Evolutionary conservation across 441 rosid genomes (phyloP).

Genomic region (Pelargonium fulgidum): DNA sequence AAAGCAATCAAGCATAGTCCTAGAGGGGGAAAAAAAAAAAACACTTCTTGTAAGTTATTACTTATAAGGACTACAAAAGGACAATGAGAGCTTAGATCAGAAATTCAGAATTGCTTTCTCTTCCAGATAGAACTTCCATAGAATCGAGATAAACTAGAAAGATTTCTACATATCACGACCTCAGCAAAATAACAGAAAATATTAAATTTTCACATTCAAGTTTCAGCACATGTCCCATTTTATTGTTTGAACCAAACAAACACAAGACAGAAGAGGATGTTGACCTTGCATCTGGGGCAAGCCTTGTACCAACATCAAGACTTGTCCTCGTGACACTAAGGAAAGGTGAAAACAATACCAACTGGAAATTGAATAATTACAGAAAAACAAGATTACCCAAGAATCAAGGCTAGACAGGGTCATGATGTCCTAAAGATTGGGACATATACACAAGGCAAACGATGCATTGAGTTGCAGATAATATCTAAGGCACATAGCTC

Average conservation of each 20-base stretch:
- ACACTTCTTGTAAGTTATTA: neutral
- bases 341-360: neutral
- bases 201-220: neutral
- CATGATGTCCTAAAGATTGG: neutral
- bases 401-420: neutral
- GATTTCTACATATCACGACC: neutral
- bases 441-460: neutral
- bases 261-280: neutral
- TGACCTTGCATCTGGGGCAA: neutral
- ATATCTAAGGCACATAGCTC: neutral
- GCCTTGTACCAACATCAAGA: neutral
- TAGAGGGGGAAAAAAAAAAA: neutral
- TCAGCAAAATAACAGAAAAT: neutral
- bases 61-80: neutral
- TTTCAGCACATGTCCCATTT: neutral
- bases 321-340: neutral
- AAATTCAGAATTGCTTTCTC: neutral
- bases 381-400: neutral
- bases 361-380: neutral
- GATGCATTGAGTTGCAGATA: neutral
- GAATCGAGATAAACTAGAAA: neutral
- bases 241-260: neutral
- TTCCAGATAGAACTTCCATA: neutral
- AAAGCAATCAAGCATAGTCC: constrained; percentile 4
- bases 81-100: neutral